Percentiles rank a stretch among this genome's conserved stretches.
Evolutionary conservation across 2,329 filamentous ascomycete species (phyloP).

Genomic region (Hypoxylon sp.): DNA sequence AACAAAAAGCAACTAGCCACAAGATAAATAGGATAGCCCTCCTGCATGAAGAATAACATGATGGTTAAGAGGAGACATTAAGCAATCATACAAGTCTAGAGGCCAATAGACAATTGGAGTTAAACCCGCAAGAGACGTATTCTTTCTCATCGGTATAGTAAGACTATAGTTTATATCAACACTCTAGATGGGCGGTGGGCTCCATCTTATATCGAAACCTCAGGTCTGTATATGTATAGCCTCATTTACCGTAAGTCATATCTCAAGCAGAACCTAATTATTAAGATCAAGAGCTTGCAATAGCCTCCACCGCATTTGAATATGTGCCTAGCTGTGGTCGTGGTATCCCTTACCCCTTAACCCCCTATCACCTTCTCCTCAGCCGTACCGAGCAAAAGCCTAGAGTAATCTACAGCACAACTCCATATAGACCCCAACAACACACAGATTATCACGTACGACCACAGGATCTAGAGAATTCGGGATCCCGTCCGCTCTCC

Average conservation of each 20-base stretch:
- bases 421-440: neutral
- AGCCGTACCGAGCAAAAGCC: neutral
- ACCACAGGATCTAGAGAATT: constrained; percentile 1
- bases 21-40: neutral
- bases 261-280: neutral
- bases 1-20: neutral
- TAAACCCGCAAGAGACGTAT: neutral
- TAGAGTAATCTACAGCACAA: neutral
- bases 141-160: neutral
- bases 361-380: neutral
- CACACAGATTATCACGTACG: neutral
- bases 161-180: neutral
- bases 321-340: neutral
- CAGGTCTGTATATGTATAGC: neutral
- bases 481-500: constrained; percentile 3
- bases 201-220: neutral
- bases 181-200: neutral
- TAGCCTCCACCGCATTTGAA: neutral
- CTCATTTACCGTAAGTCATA: neutral
- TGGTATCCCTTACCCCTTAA: neutral
- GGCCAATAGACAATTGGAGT: neutral
- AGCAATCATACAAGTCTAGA: neutral
- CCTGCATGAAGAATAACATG: neutral
- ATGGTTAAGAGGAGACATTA: neutral
- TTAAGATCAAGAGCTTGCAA: neutral